These are phyloP conservation scores for Sutorius eximius DNA, from an alignment of 1,284 basidiomycete genomes.

Conservation along the genomic window DNA sequence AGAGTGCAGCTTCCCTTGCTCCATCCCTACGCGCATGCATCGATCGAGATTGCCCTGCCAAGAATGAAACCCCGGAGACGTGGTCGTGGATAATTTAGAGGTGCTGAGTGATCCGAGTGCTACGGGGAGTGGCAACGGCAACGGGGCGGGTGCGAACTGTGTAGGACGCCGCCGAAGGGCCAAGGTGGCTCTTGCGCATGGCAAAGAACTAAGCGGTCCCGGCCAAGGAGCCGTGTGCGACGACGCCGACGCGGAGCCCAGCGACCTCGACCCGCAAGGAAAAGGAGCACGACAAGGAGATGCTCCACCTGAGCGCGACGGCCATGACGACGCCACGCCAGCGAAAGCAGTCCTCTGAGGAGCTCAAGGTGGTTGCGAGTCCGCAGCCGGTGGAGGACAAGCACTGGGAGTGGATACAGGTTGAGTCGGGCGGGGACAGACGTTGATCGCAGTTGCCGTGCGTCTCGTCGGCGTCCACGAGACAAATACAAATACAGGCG, in stretches of 20 bases:
- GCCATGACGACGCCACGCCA: slow-evolving; percentile 21
- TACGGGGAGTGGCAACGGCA: neutral
- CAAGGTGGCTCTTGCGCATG: slow-evolving; percentile 13
- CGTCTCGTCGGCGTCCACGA: slow-evolving; percentile 9
- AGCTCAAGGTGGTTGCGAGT: slow-evolving; percentile 22
- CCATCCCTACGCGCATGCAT: neutral
- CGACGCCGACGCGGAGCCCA: neutral
- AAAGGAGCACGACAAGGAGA: neutral
- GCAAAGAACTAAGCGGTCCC: slow-evolving; percentile 7
- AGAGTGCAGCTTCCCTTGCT: neutral
- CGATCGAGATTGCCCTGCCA: slow-evolving; percentile 23
- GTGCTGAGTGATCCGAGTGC: neutral
- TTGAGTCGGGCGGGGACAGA: slow-evolving; percentile 12
- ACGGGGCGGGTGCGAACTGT: slow-evolving; percentile 8
- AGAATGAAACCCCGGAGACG: slow-evolving; percentile 33
- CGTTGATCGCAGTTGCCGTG: too few relatives aligned
- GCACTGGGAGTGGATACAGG: slow-evolving; percentile 33
- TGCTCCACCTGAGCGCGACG: neutral
- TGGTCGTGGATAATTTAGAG: slow-evolving; percentile 34
- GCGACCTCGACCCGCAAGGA: neutral
- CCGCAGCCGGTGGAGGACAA: slow-evolving; percentile 17
- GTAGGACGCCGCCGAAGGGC: slow-evolving; percentile 32
- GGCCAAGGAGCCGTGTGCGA: neutral
- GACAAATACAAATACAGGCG: neutral
- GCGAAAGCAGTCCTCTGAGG: slow-evolving; percentile 36